Evolutionary conservation across 305 asterid species (phyloP), one percentile per base, ranked within the genome.

Genomic region (Rubia occidens): DNA sequence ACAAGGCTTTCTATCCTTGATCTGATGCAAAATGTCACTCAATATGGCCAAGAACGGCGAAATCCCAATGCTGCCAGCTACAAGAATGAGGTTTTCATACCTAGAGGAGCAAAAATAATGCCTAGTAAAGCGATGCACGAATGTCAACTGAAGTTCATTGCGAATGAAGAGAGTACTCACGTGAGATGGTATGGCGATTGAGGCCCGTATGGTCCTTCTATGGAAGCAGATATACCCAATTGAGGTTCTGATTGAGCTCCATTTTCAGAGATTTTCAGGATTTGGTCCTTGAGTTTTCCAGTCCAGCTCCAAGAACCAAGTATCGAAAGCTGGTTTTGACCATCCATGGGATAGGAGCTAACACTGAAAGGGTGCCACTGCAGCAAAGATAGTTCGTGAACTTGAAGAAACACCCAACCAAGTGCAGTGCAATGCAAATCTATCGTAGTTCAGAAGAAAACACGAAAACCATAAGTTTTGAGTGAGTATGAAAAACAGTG

Each of bases 321-420:
- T 74, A 91, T 58, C 0, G 90, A 87, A 29, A 91, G 60, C 77
- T 89, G 96, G 61, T 83, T 59, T 55, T 84, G 81, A 24, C 94
- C 95, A 2, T 88, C 92, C 47, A 86, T 81, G 29, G 98, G 96
- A 68, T 95, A 87, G 4, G 98, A 91, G 20, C 95, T 86, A 58
- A 91, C 96, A 69, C 98, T 89, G 62, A 91, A 91, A 11, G 96
- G 98, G 73, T 91, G 98, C 98, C 96, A 91, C 54, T 91, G 96
- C 44, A 91, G 85, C 78, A 84, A 86, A 43, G 98, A 91, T 47
- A 89, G 75, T 54, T 91, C 88, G 0, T 92, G 90, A 64, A 89
- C 77, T 85, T 89, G 98, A 64, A 91, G 79, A 47, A 87, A 91
- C 60, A 87, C 75, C 97, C 98, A 91, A 35, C 95, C 86, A 11